These are phyloP conservation scores for Cucumis cinereus DNA, from an alignment of 306 rosid species.

Conservation along the genomic window DNA sequence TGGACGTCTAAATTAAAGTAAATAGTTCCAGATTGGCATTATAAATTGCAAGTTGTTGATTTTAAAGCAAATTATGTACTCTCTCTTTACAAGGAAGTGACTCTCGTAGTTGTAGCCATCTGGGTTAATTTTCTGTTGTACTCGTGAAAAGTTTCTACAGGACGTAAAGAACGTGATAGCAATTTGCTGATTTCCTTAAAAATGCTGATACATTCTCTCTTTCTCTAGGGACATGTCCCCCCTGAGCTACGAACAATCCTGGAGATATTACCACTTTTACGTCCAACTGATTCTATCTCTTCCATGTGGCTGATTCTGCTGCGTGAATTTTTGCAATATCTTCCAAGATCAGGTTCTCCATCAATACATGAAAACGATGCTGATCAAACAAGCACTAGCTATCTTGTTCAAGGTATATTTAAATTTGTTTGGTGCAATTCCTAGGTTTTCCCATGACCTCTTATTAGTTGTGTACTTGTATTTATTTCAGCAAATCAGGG, in stretches of 20 bases:
- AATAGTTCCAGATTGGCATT: neutral
- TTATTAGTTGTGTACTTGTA: constrained; percentile 7
- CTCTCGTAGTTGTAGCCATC: neutral
- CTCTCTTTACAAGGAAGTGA: neutral
- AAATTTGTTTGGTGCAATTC: constrained; percentile 13
- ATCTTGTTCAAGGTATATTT: constrained; percentile 37
- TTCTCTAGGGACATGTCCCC: constrained; percentile 68
- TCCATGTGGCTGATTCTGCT: constrained; percentile 88
- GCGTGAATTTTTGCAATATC: constrained; percentile 60
- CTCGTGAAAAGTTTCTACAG: neutral
- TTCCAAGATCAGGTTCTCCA: constrained; percentile 58
- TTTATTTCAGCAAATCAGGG: constrained; percentile 35
- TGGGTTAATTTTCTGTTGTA: neutral
- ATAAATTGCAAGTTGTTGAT: neutral
- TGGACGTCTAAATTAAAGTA: neutral
- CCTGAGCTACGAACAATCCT: constrained; percentile 71
- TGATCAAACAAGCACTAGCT: constrained; percentile 38
- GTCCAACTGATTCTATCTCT: constrained; percentile 58
- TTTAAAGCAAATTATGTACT: neutral
- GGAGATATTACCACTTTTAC: constrained; percentile 66
- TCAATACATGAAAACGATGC: constrained; percentile 40
- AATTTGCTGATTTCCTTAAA: neutral
- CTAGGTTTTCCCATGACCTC: constrained; percentile 16
- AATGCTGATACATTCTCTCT: constrained; percentile 5
- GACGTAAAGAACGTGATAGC: neutral